Evolutionary conservation across 768 basidiomycete genomes (phyloP).

Genomic region (Suillus occidentalis): DNA sequence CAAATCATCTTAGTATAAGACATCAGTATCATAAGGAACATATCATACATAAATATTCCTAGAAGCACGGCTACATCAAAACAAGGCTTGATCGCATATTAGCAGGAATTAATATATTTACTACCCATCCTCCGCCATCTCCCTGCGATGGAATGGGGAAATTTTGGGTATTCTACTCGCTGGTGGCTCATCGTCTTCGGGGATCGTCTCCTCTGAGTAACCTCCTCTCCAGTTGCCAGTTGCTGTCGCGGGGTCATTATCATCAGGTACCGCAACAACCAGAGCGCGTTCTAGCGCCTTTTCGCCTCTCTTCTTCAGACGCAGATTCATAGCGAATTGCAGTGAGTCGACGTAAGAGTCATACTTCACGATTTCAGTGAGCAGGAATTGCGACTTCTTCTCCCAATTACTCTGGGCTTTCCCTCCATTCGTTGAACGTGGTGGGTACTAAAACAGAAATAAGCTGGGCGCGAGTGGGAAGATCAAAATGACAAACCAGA

Average conservation of each 20-base stretch:
- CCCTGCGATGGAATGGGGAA: slow-evolving; percentile 41
- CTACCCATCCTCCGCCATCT: slow-evolving; percentile 38
- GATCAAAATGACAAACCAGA: slow-evolving; percentile 51
- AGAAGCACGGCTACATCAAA: slow-evolving; percentile 13
- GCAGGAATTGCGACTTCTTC: slow-evolving; percentile 83
- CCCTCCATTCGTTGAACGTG: slow-evolving; percentile 66
- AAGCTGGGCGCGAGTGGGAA: slow-evolving; percentile 6
- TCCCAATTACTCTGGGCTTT: slow-evolving; percentile 92
- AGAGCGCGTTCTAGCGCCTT: slow-evolving; percentile 70
- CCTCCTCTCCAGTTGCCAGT: slow-evolving; percentile 43
- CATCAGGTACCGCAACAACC: slow-evolving; percentile 33
- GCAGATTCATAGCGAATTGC: slow-evolving; percentile 75
- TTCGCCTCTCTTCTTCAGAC: slow-evolving; percentile 89
- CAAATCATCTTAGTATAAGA: slow-evolving; percentile 13
- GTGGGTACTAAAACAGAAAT: slow-evolving; percentile 62
- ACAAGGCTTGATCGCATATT: slow-evolving; percentile 18
- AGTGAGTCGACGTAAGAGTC: slow-evolving; percentile 93
- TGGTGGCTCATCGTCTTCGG: slow-evolving; percentile 45
- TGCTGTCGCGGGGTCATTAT: slow-evolving; percentile 26
- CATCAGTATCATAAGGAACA: slow-evolving; percentile 13
- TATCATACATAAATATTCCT: slow-evolving; percentile 35
- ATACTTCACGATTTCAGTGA: slow-evolving; percentile 94
- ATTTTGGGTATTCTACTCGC: slow-evolving; percentile 24
- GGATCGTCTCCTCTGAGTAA: slow-evolving; percentile 45
- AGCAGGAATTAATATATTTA: slow-evolving; percentile 23